Evolutionary conservation across 805 yeast genomes (phyloP), one percentile per base, ranked within the genome.

Genomic region (Cyberlindnera subsufficiens): DNA sequence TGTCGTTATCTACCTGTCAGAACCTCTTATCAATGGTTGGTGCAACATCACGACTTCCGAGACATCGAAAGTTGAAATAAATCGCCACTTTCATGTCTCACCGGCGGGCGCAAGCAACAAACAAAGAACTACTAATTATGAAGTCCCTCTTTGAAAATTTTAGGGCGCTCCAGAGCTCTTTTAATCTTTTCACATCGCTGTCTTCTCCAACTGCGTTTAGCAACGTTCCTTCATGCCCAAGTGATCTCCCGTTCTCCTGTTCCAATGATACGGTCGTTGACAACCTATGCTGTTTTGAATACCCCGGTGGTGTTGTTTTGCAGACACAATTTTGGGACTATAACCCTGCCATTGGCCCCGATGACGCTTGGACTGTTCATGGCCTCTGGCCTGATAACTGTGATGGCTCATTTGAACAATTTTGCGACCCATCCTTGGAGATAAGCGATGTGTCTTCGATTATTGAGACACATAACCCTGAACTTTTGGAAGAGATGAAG

Each of bases 291-390:
- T 90, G 97, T 64, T 86, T 81, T 60, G 96, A 89, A 58, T 75
- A 77, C 38, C 90, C 90, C 9, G 91, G 95, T 37, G 97, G 97
- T 6, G 71, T 87, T 14, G 68, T 90, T 31, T 63, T 90, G 40
- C 85, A 78, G 58, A 86, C 97, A 0, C 98, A 90, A 59, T 89
- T 90, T 66, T 90, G 97, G 97, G 95, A 90, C 63, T 85, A 83
- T 58, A 64, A 68, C 46, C 90, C 93, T 1, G 75, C 86, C 1
- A 68, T 78, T 39, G 93, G 93, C 5, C 86, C 87, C 2, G 66
- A 72, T 32, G 78, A 85, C 41, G 65, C 75, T 46, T 88, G 85
- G 66, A 87, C 96, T 1, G 64, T 85, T 30, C 96, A 87, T 60
- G 96, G 96, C 0, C 64, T 86, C 40, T 87, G 96, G 96, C 88